Base-by-base conservation (phyloP, 805 yeast species). In the Komagataella pseudopastoris region DNA sequence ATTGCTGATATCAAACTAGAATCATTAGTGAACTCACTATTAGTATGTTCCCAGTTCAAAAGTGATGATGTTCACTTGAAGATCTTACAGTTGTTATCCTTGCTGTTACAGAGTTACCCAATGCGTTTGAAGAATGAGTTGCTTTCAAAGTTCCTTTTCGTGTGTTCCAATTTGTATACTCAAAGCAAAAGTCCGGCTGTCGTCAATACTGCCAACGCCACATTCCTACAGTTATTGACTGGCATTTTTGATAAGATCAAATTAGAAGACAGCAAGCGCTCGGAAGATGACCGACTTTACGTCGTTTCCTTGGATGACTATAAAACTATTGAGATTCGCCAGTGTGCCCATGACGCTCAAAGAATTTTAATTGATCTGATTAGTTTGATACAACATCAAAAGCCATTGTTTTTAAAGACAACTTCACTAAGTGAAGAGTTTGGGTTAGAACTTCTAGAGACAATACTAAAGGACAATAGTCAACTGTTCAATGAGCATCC, bases 121-220 rank as follows among this genome's bases (percentile, higher is more conserved):
- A 61, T 65, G 4, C 69, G 71, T 48, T 72, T 90, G 45, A 68
- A 70, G 18, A 90, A 81, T 16, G 73, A 69, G 0, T 62, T 77
- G 14, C 70, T 89, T 43, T 70, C 81, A 6, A 77, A 77, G 54
- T 64, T 88, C 10, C 66, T 91, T 18, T 68, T 71, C 20, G 79
- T 91, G 2, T 87, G 96, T 61, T 76, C 93, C 0, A 75, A 80
- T 39, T 71, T 93, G 49, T 89, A 87, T 52, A 69, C 79, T 12
- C 74, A 80, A 12, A 84, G 80, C 54, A 84, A 85, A 58, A 76
- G 82, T 4, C 78, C 85, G 0, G 86, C 87, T 58, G 96, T 93
- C 4, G 74, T 80, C 12, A 90, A 89, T 59, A 87, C 98, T 0
- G 96, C 98, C 0, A 81, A 88, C 49, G 99, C 98, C 2, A 88